These are phyloP conservation scores for Cyberlindnera petersonii DNA, from an alignment of 805 yeast genomes.

Conservation along the genomic window DNA sequence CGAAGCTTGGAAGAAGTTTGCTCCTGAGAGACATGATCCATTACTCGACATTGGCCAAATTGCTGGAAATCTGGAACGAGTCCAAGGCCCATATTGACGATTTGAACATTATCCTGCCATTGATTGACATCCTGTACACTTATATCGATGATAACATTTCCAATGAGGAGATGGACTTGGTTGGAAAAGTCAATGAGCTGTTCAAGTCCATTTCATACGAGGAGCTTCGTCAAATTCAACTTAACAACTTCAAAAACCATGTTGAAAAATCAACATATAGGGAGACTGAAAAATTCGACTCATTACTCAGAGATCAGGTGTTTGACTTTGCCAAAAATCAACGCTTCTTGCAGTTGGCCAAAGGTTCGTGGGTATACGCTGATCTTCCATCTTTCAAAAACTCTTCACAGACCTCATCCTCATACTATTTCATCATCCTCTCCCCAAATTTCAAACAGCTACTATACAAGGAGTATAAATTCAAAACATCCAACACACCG, in stretches of 20 bases:
- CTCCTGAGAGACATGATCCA: constrained; percentile 53
- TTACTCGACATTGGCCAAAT: constrained; percentile 51
- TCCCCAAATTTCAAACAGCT: constrained; percentile 64
- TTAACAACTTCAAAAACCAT: constrained; percentile 35
- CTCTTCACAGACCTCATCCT: constrained; percentile 27
- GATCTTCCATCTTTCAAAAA: constrained; percentile 44
- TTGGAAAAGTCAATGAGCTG: constrained; percentile 44
- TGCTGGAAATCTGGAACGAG: constrained; percentile 61
- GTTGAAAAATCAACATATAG: constrained; percentile 42
- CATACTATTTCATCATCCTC: constrained; percentile 52
- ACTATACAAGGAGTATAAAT: constrained; percentile 55
- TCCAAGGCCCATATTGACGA: constrained; percentile 54
- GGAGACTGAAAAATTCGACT: constrained; percentile 46
- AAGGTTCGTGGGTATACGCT: constrained; percentile 78
- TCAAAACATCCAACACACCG: constrained; percentile 46
- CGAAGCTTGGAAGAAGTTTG: constrained; percentile 35
- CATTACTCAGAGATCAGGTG: constrained; percentile 51
- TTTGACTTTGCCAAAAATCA: constrained; percentile 71
- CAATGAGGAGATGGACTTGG: constrained; percentile 20
- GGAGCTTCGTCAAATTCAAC: constrained; percentile 52
- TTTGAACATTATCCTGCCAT: constrained; percentile 44
- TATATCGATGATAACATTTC: constrained; percentile 27
- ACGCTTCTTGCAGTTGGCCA: constrained; percentile 63
- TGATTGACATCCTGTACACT: constrained; percentile 38
- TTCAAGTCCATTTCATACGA: constrained; percentile 42